Percentiles rank a stretch among this genome's conserved stretches.
These are phyloP conservation scores for Bruguiera parviflora DNA, from an alignment of 345 rosid species.

Conservation along the genomic window DNA sequence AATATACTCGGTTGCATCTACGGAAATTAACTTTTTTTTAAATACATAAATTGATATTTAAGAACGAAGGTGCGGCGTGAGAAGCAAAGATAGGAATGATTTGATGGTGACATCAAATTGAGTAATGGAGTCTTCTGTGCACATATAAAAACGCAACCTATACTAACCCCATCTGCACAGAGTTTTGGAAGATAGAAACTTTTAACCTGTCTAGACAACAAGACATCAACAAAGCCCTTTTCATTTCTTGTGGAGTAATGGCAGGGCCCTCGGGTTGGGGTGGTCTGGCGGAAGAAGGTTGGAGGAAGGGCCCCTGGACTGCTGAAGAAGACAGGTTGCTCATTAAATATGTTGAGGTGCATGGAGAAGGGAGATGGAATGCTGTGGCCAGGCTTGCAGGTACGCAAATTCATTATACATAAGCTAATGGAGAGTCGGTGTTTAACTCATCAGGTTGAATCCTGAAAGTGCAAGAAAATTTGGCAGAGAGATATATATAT, in stretches of 20 bases:
- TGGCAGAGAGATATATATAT: too few relatives aligned
- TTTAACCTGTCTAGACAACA: neutral
- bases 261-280: slow-evolving; percentile 63
- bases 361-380: slow-evolving; percentile 95
- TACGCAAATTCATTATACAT: neutral
- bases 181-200: slow-evolving; percentile 29
- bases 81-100: slow-evolving; percentile 29
- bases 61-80: slow-evolving; percentile 21
- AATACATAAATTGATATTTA: slow-evolving; percentile 5
- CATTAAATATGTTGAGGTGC: slow-evolving; percentile 61
- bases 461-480: neutral
- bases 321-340: slow-evolving; percentile 82
- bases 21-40: neutral
- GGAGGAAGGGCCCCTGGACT: slow-evolving; percentile 99
- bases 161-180: slow-evolving; percentile 32
- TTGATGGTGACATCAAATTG: slow-evolving; percentile 41
- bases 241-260: slow-evolving; percentile 71
- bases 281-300: slow-evolving; percentile 48
- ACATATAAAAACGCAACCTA: slow-evolving; percentile 55
- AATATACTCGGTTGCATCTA: neutral
- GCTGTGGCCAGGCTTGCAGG: slow-evolving; percentile 87
- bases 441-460: neutral
- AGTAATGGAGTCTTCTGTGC: slow-evolving; percentile 26
- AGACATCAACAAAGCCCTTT: slow-evolving; percentile 12
- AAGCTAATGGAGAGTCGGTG: too few relatives aligned